A percentile compares a stretch with the other conserved stretches of the same genome.
phyloP scores from a whole-genome alignment of 2,329 filamentous ascomycete genomes.

The Cercospora sojina region DNA sequence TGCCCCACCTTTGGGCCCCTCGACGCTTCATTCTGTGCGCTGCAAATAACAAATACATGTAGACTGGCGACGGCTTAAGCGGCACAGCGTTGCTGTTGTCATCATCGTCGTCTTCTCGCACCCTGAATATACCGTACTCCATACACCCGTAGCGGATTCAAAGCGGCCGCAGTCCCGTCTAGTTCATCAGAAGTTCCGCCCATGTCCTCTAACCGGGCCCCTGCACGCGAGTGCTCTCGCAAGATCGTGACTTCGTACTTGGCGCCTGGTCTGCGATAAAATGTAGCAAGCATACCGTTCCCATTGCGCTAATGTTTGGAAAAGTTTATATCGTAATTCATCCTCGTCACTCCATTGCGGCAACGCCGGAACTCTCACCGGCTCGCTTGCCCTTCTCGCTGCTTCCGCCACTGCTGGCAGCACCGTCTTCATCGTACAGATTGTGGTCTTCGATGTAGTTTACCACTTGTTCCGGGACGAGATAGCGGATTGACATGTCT shows the following conservation, averaged over 20 bases:
- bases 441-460: slow-evolving; percentile 46
- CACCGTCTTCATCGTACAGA: slow-evolving; percentile 41
- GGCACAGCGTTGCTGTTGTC: not conserved
- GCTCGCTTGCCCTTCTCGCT: slow-evolving; percentile 35
- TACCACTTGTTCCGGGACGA: slow-evolving; percentile 72
- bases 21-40: not conserved
- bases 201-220: not conserved
- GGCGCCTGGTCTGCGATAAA: not conserved
- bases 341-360: slow-evolving; percentile 4
- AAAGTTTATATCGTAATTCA: not conserved
- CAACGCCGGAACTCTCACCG: slow-evolving; percentile 35
- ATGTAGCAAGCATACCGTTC: not conserved
- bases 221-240: not conserved
- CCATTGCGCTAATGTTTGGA: not conserved
- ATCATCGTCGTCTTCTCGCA: not conserved
- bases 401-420: slow-evolving; percentile 28
- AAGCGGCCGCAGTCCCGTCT: not conserved
- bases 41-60: not conserved
- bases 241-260: not conserved
- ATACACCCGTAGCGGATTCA: not conserved
- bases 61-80: not conserved
- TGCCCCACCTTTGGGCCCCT: slow-evolving; percentile 2
- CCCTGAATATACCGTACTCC: not conserved
- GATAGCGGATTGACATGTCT: slow-evolving; percentile 78
- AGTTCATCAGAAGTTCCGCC: not conserved